Evolutionary conservation across 495 filamentous ascomycete species (phyloP).

Genomic region (Podospora australis): DNA sequence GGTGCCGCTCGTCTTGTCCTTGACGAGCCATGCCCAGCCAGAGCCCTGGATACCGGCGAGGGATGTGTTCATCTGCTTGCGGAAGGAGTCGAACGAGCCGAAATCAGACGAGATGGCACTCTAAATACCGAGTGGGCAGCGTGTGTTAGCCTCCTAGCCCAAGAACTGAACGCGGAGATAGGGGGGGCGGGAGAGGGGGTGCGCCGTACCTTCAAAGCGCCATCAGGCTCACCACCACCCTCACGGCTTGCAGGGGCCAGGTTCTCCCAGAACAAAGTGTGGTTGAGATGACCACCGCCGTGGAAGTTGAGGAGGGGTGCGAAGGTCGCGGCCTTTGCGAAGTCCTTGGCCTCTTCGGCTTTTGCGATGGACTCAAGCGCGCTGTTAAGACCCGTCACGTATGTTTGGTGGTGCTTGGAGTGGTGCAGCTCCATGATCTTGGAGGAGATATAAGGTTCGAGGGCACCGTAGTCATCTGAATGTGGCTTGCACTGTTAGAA

Average conservation of each 20-base stretch:
- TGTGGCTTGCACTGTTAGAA: no score
- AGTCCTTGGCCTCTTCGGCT: constrained; percentile 52
- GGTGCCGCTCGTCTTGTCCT: constrained; percentile 76
- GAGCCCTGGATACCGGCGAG: constrained; percentile 88
- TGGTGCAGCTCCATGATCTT: constrained; percentile 97
- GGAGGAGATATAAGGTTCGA: constrained; percentile 91
- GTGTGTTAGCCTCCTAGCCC: neutral
- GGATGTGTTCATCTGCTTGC: constrained; percentile 78
- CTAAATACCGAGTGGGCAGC: constrained; percentile 10
- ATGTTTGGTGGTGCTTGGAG: constrained; percentile 72
- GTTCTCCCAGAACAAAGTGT: constrained; percentile 97
- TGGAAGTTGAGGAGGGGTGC: constrained; percentile 94
- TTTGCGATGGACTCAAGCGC: constrained; percentile 54
- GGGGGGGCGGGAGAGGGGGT: neutral
- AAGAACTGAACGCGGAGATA: neutral
- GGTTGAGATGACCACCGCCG: constrained; percentile 92
- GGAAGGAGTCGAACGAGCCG: constrained; percentile 66
- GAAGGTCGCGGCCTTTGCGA: constrained; percentile 65
- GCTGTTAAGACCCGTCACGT: constrained; percentile 66
- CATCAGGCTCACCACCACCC: constrained; percentile 70
- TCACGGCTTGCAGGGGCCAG: constrained; percentile 63
- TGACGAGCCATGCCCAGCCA: constrained; percentile 94
- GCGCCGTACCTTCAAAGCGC: constrained; percentile 37
- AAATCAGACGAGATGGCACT: constrained; percentile 72
- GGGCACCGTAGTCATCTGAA: constrained; percentile 84